phyloP scores from a whole-genome alignment of 768 basidiomycete genomes.

The Mycena amicta region DNA sequence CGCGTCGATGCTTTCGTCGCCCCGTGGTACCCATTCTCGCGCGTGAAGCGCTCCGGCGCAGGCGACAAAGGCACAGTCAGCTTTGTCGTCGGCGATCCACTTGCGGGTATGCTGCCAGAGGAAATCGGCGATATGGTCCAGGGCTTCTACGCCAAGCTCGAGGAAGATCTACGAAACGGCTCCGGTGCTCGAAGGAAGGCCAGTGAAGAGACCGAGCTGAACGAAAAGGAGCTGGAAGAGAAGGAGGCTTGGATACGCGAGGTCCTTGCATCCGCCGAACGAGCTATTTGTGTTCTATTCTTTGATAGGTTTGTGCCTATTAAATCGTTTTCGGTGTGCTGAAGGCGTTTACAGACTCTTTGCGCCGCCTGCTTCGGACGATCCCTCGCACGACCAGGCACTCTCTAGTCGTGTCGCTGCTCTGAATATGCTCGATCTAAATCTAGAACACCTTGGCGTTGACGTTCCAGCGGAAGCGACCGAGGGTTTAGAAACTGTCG shows the following conservation, averaged over 20 bases:
- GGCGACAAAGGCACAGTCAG: conserved; percentile 26
- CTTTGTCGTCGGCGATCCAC: conserved; percentile 40
- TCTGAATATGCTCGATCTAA: conserved; percentile 87
- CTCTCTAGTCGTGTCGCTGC: conserved; percentile 88
- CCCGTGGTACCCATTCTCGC: conserved; percentile 58
- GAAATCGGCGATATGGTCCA: conserved; percentile 62
- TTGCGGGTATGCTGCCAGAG: conserved; percentile 49
- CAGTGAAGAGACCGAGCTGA: conserved; percentile 30
- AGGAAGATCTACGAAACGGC: conserved; percentile 56
- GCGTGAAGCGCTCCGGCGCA: conserved; percentile 6
- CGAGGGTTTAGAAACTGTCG: conserved; percentile 61
- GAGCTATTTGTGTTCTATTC: conserved; percentile 67
- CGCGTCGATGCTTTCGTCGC: conserved; percentile 57
- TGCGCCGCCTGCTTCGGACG: conserved; percentile 64
- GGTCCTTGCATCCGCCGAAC: conserved; percentile 75
- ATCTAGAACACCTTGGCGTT: conserved; percentile 87
- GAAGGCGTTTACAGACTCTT: conserved; percentile 59
- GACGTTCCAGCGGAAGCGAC: conserved; percentile 60
- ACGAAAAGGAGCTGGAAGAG: conserved; percentile 34
- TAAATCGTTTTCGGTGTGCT: neutral
- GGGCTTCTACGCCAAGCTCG: conserved; percentile 66
- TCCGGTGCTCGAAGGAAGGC: conserved; percentile 15
- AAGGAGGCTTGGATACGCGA: conserved; percentile 54
- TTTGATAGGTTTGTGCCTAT: conserved; percentile 72
- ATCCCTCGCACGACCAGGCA: conserved; percentile 87